phyloP scores from a whole-genome alignment of 2,329 filamentous ascomycete genomes.

The Alternaria sp. region DNA sequence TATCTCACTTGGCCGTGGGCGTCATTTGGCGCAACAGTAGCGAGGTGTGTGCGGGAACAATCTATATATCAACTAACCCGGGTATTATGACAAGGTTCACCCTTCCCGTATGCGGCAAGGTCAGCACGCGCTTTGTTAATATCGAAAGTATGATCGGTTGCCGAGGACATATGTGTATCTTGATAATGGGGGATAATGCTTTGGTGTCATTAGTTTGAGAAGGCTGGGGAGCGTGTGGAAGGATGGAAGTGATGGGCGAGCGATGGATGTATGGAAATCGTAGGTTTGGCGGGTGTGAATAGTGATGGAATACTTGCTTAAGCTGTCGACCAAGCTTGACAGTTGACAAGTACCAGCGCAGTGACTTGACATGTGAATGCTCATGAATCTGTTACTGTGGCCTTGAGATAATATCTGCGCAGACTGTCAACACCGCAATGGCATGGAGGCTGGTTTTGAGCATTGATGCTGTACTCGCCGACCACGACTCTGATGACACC shows the following conservation, averaged over 20 bases:
- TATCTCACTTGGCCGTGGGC: not conserved
- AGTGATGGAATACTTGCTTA: not conserved
- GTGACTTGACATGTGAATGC: not conserved
- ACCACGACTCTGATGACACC: conserved; percentile 2
- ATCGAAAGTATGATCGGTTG: conserved; percentile 18
- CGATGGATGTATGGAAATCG: not conserved
- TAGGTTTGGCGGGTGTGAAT: not conserved
- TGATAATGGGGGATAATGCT: conserved; percentile 19
- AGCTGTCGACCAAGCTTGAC: not conserved
- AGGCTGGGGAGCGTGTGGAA: conserved; percentile 4
- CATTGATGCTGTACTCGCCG: not conserved
- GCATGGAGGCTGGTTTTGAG: not conserved
- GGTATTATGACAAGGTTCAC: conserved; percentile 37
- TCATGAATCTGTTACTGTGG: not conserved
- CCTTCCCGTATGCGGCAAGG: conserved; percentile 12
- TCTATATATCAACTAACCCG: conserved; percentile 23
- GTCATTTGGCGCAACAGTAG: conserved; percentile 12
- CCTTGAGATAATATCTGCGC: not conserved
- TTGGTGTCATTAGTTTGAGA: conserved; percentile 9
- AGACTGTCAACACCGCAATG: not conserved
- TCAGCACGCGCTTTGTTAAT: conserved; percentile 19
- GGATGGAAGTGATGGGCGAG: not conserved
- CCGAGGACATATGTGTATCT: conserved; percentile 11
- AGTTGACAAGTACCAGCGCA: not conserved
- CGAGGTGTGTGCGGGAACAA: conserved; percentile 25